phyloP scores from a whole-genome alignment of 2,329 filamentous ascomycete species.

The Cephalotrichum gorgonifer region DNA sequence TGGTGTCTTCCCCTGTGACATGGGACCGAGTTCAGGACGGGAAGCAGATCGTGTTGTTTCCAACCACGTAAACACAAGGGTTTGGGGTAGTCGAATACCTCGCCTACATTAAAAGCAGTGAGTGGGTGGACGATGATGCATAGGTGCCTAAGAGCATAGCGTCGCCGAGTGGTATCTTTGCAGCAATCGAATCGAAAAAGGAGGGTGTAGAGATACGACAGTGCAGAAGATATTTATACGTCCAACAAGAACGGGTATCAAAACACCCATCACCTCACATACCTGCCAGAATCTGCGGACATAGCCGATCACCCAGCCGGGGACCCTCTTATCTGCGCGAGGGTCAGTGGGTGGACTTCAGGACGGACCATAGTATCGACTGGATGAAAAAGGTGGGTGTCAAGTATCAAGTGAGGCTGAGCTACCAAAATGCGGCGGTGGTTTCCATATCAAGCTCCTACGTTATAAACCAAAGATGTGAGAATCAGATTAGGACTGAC shows the following conservation, averaged over 20 bases:
- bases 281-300: constrained; percentile 98
- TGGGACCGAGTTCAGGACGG: background rate
- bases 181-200: background rate
- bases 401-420: constrained; percentile 2
- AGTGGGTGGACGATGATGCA: background rate
- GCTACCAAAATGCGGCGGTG: constrained; percentile 86
- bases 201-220: too few relatives aligned
- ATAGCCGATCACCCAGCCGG: constrained; percentile 87
- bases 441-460: constrained; percentile 94
- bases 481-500: background rate
- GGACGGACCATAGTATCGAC: constrained; percentile 4
- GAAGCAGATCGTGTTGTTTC: background rate
- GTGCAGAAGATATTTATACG: background rate
- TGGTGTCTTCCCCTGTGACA: background rate
- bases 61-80: background rate
- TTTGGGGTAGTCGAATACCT: background rate
- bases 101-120: background rate
- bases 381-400: too few relatives aligned
- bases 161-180: too few relatives aligned
- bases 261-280: constrained; percentile 22
- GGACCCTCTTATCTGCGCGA: constrained; percentile 63
- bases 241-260: background rate
- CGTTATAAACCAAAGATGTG: background rate
- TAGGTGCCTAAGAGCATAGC: background rate
- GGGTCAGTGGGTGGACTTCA: constrained; percentile 4